Base-by-base conservation (phyloP, 73 alveolate genomes). In the Symbiodinium pilosum region DNA sequence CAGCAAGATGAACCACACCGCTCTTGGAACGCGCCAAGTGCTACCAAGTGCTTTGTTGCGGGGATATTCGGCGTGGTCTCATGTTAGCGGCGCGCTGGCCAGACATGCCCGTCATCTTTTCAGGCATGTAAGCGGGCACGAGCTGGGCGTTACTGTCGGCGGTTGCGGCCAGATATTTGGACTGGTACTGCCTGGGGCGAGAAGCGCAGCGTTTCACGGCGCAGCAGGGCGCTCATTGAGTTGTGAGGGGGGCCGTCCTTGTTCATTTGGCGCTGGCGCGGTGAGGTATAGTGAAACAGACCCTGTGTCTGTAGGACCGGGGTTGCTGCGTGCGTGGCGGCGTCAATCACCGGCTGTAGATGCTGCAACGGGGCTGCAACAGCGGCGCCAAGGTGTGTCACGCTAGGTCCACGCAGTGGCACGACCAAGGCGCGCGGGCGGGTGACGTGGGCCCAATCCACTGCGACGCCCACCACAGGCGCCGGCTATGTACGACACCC, bases 381-480 rank as follows among this genome's bases (percentile, higher is more conserved):
- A 24, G n/a, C n/a, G n/a, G n/a, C n/a, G n/a, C n/a, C n/a, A n/a
- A n/a, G n/a, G n/a, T n/a, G n/a, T n/a, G n/a, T n/a, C n/a, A n/a
- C n/a, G n/a, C n/a, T n/a, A n/a, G n/a, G n/a, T n/a, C 36, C n/a
- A n/a, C n/a, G n/a, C 52, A 73, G 8, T 42, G 28, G 42, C 14
- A 71, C 14, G 21, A 7, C 92, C 92, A 84, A 1, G 68, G 73
- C 9, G 75, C 3, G 42, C 2, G 47, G 0, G 6, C 36, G 42
- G 44, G 39, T 8, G 47, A 30, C 21, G 68, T 26, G 21, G 8
- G 24, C 43, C 92, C 92, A 84, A 2, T 18, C 34, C 44, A 6
- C 3, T n/a, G n/a, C 4, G 51, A 30, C 1, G 92, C 28, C 92
- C 81, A 86, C 93, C 93, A 86, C 12, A 86, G 28, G 21, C 93